Conservation (phyloP, 2,329 filamentous ascomycete genomes). For the Ophiocordyceps camponoti-floridani region DNA sequence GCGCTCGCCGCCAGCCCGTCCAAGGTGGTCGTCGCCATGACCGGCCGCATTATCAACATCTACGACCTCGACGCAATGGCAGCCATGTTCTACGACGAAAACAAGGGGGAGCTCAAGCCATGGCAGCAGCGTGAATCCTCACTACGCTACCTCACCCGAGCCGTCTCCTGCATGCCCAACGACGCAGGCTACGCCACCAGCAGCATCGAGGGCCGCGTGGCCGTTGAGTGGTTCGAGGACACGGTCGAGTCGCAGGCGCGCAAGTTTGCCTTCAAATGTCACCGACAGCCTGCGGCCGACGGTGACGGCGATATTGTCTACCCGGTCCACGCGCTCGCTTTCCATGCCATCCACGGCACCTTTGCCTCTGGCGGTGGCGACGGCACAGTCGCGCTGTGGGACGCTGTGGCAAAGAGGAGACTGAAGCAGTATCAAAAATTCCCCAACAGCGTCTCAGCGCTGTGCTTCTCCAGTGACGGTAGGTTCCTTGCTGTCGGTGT, state of each 20-base stretch:
- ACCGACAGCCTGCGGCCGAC: constrained; percentile 54
- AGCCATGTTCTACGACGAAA: constrained; percentile 27
- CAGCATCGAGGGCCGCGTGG: constrained; percentile 87
- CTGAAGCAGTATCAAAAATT: constrained; percentile 82
- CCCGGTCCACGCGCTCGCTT: constrained; percentile 77
- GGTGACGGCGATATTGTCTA: constrained; percentile 65
- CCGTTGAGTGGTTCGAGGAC: constrained; percentile 96
- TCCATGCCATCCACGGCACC: constrained; percentile 67
- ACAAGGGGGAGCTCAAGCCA: constrained; percentile 41
- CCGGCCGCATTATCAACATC: constrained; percentile 80
- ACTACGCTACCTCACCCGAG: constrained; percentile 88
- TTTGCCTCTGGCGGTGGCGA: constrained; percentile 85
- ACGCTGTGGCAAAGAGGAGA: constrained; percentile 75
- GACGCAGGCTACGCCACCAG: constrained; percentile 85
- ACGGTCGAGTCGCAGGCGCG: constrained; percentile 70
- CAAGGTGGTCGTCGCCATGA: constrained; percentile 91
- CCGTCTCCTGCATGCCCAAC: constrained; percentile 90
- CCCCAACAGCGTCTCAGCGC: constrained; percentile 55
- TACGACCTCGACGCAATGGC: constrained; percentile 66
- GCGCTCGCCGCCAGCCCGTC: constrained; percentile 60
- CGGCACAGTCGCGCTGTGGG: constrained; percentile 84
- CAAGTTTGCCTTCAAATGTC: constrained; percentile 98
- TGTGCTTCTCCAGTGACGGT: constrained; percentile 64
- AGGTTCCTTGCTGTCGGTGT: constrained; percentile 63
- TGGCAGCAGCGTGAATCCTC: constrained; percentile 92